These are phyloP conservation scores for Mycena chlorophos DNA, from an alignment of 768 basidiomycete species.

Conservation along the genomic window DNA sequence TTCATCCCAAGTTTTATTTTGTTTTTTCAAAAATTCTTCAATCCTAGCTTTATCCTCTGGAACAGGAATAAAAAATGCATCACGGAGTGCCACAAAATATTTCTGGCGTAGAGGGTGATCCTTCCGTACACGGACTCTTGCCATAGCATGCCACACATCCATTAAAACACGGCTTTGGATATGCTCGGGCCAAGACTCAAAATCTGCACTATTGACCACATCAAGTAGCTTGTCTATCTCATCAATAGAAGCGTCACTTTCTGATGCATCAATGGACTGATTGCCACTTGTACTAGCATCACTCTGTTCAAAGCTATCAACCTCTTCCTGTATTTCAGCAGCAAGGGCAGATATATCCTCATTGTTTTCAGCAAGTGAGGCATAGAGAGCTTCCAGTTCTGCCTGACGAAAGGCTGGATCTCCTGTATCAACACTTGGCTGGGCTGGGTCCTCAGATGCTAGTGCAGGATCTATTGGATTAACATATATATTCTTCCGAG, in stretches of 20 bases:
- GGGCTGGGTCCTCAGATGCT: too few species aligned
- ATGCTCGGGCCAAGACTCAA: background rate
- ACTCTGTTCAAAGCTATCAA: too few species aligned
- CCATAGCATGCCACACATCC: constrained; percentile 9
- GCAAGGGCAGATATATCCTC: too few species aligned
- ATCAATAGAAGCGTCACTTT: too few species aligned
- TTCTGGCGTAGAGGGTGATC: background rate
- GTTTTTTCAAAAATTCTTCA: background rate
- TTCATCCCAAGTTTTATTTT: constrained; percentile 6
- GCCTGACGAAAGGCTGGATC: too few species aligned
- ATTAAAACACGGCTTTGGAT: constrained; percentile 5
- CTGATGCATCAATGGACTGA: too few species aligned
- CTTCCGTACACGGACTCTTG: background rate
- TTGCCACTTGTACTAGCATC: too few species aligned
- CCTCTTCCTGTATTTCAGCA: too few species aligned
- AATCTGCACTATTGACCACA: background rate
- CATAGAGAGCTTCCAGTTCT: too few species aligned
- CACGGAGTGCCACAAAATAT: constrained; percentile 1
- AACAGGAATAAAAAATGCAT: constrained; percentile 7
- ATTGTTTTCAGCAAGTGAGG: too few species aligned
- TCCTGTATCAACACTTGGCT: too few species aligned
- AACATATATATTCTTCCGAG: background rate
- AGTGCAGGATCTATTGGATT: background rate
- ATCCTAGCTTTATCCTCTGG: constrained; percentile 4
- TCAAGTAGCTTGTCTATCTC: too few species aligned